A percentile compares a stretch with the other conserved stretches of the same genome.
These are phyloP conservation scores for Colletotrichum sp. DNA, from an alignment of 2,329 filamentous ascomycete species.

Conservation along the genomic window DNA sequence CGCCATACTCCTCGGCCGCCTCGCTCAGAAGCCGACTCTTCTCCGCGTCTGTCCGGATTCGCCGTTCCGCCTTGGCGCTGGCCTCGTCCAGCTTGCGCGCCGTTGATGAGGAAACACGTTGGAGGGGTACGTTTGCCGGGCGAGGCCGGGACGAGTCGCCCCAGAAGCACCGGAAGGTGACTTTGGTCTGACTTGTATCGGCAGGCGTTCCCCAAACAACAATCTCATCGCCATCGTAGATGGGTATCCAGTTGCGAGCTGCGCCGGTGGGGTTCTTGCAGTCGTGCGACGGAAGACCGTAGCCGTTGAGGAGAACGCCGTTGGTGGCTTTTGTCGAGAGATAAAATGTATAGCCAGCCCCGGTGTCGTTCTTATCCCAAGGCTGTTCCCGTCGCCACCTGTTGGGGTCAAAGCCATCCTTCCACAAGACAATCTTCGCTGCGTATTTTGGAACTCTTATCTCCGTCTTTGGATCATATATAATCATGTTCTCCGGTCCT, in stretches of 20 bases:
- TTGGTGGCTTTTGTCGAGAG: slow-evolving; percentile 80
- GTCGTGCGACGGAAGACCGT: slow-evolving; percentile 64
- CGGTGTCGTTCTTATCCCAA: slow-evolving; percentile 41
- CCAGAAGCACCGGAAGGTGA: slow-evolving; percentile 61
- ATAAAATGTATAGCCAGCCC: slow-evolving; percentile 69
- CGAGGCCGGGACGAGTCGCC: slow-evolving; percentile 56
- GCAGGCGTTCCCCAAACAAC: slow-evolving; percentile 67
- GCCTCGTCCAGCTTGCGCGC: slow-evolving; percentile 54
- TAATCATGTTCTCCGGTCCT: slow-evolving; percentile 68
- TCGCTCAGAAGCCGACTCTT: slow-evolving; percentile 45
- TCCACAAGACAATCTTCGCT: slow-evolving; percentile 79
- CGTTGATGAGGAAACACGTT: slow-evolving; percentile 40
- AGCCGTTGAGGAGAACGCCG: slow-evolving; percentile 79
- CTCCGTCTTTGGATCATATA: slow-evolving; percentile 68
- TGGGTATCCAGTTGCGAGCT: slow-evolving; percentile 67
- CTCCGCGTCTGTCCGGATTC: slow-evolving; percentile 43
- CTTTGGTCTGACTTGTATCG: slow-evolving; percentile 40
- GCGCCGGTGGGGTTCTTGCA: slow-evolving; percentile 57
- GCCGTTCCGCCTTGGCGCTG: slow-evolving; percentile 50
- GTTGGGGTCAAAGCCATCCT: slow-evolving; percentile 66
- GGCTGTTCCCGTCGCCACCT: slow-evolving; percentile 52
- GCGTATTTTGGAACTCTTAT: slow-evolving; percentile 81
- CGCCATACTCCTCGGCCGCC: slow-evolving; percentile 48
- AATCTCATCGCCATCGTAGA: slow-evolving; percentile 80
- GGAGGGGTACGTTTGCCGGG: slow-evolving; percentile 35